Base-by-base conservation (phyloP, 2,329 filamentous ascomycete species). In the Ophiostoma novo-ulmi region DNA sequence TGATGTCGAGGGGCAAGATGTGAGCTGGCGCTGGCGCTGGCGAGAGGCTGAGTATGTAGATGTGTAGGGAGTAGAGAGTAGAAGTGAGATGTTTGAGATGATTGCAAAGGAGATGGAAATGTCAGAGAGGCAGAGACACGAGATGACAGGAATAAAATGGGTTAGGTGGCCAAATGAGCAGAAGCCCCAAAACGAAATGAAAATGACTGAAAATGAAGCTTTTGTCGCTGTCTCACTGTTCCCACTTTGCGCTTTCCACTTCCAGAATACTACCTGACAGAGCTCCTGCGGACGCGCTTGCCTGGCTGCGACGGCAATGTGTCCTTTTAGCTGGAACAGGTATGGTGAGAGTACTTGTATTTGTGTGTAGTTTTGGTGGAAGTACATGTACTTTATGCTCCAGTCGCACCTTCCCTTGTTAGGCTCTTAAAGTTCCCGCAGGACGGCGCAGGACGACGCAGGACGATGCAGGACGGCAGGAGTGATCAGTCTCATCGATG, bases 221-320 rank as follows among this genome's bases (percentile, higher is more conserved):
- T 63, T 26, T 58, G 44, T n/a, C 22, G 26, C 52, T 22, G 10
- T 13, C 7, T 58, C 22, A 5, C 55, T 35, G 22, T n/a, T 14
- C 8, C 55, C 13, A n/a, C 22, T 13, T 26, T 13, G 22, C 55
- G 11, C 20, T 61, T 61, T 61, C 58, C 58, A 31, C 26, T 63
- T 35, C 8, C 14, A 63, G 58, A 63, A 63, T 63, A 63, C 58
- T 13, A 35, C 58, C 26, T 31, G 26, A 14, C 58, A 63, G 58
- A 63, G 58, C 58, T 63, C 55, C n/a, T 35, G 26, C 26, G 58
- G 26, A 35, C 58, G 58, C 58, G 58, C 58, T 61, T 61, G 55
- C 55, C 55, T 61, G 22, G 58, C 58, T 61, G 26, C 26, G 58
- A 63, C 58, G 26, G 58, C 58, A 63, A 63, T 63, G 58, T 63